Evolutionary conservation across 2,329 filamentous ascomycete genomes (phyloP).

Genomic region (Xylariaceae sp.): DNA sequence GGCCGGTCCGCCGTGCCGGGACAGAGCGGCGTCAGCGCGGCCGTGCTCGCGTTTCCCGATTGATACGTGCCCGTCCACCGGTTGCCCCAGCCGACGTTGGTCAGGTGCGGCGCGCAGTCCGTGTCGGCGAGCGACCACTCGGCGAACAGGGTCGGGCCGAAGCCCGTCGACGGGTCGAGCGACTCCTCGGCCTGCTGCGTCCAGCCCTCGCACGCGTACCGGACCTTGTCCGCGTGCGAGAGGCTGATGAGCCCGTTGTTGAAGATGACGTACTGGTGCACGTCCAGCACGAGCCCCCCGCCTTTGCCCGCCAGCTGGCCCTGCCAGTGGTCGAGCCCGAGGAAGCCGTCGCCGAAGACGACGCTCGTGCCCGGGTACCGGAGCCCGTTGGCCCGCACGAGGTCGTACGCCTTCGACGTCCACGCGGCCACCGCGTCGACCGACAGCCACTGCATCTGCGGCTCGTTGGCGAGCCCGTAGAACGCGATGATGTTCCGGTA

Average conservation of each 20-base stretch:
- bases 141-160: constrained; percentile 88
- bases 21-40: constrained; percentile 67
- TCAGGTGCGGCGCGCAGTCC: constrained; percentile 81
- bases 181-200: constrained; percentile 68
- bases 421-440: constrained; percentile 65
- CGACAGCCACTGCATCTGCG: constrained; percentile 72
- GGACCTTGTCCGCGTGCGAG: constrained; percentile 75
- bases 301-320: constrained; percentile 69
- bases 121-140: constrained; percentile 98
- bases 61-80: constrained; percentile 87
- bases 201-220: constrained; percentile 86
- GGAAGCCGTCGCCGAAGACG: constrained; percentile 91
- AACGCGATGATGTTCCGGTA: constrained; percentile 90
- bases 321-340: constrained; percentile 87
- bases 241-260: constrained; percentile 80
- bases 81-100: constrained; percentile 81
- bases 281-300: constrained; percentile 78
- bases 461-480: constrained; percentile 94
- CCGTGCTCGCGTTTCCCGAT: constrained; percentile 55
- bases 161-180: constrained; percentile 70
- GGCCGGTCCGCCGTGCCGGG: constrained; percentile 55
- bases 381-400: constrained; percentile 69
- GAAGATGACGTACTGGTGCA: constrained; percentile 98
- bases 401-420: constrained; percentile 67
- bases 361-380: constrained; percentile 62